phyloP scores from a whole-genome alignment of 371 early-diverging fungal genomes.

The Mortierella sp. region DNA sequence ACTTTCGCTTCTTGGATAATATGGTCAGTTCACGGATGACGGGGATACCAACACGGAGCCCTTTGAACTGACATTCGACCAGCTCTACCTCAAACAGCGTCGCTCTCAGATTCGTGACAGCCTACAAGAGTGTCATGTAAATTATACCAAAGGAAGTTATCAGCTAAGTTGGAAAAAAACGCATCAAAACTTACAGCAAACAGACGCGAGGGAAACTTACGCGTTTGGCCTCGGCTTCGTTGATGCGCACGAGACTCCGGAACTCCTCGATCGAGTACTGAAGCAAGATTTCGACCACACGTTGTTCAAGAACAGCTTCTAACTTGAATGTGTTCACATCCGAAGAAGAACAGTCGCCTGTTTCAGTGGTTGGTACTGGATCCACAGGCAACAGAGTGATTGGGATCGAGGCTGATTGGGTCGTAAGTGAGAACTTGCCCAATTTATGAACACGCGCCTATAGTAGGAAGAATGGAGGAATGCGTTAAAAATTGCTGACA shows the following conservation, averaged over 20 bases:
- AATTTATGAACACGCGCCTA: conserved; percentile 47
- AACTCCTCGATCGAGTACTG: conserved; percentile 27
- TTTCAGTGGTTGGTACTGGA: background rate
- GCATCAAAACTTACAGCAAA: background rate
- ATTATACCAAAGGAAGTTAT: background rate
- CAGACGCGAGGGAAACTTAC: conserved; percentile 8
- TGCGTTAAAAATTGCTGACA: background rate
- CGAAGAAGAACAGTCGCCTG: background rate
- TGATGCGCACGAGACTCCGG: conserved; percentile 20
- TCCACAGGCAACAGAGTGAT: conserved; percentile 29
- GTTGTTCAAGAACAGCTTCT: conserved; percentile 36
- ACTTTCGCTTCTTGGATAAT: conserved; percentile 27
- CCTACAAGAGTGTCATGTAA: conserved; percentile 5
- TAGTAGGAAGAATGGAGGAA: background rate
- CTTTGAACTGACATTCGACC: conserved; percentile 41
- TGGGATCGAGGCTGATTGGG: conserved; percentile 33
- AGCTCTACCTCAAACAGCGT: conserved; percentile 28
- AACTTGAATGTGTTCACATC: background rate
- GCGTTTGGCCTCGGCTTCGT: conserved; percentile 30
- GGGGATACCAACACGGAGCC: conserved; percentile 24
- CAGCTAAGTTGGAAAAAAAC: background rate
- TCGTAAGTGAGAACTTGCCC: conserved; percentile 54
- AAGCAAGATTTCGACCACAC: conserved; percentile 22
- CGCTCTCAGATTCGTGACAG: conserved; percentile 23
- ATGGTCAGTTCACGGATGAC: conserved; percentile 43